Evolutionary conservation across 2,329 filamentous ascomycete species (phyloP), one percentile per base, ranked within the genome.

Genomic region (Ceratocystiopsis sp.): DNA sequence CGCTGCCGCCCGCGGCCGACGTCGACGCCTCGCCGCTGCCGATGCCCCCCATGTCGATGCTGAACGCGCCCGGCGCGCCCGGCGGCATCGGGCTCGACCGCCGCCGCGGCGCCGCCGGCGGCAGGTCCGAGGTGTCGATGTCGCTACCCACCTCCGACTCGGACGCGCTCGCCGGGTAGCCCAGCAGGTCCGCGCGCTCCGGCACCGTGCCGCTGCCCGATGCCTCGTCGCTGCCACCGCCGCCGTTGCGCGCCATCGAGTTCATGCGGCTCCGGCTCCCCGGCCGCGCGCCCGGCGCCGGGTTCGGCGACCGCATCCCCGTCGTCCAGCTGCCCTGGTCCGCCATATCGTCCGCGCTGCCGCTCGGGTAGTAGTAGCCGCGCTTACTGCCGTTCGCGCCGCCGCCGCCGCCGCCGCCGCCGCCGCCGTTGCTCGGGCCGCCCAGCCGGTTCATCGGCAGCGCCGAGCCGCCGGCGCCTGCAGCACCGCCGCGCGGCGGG

Each of bases 51-150:
- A 41, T 38, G 44, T 45, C 47, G 46, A 38, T 16, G 10, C 25
- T 32, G 35, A 41, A 46, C 13, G 4, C 11, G 3, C 37, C 40
- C 9, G 54, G 48, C 19, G 47, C 53, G 49, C 53, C 50, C 2
- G 54, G 59, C 45, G 61, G 57, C 49, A 61, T 52, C 2, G 65
- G 61, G 46, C 61, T 65, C 37, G 57, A 56, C 46, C 57, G 59
- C 44, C 56, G 58, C 46, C 58, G 59, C 42, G 63, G 61, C 2
- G 73, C 76, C 4, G 74, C 70, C 1, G 76, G 76, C 33, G 76
- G 76, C 38, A 80, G 64, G 55, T 80, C 76, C 2, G 76, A 80
- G 3, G 69, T 74, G 55, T 80, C 76, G 48, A 78, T 75, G 50
- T 80, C 76, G 52, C 72, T 72, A 43, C 67, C 75, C 29, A 76